Percentiles rank a stretch among this genome's conserved stretches.
Conservation (phyloP, 257 asterid species). For the Solanum medicagineum region DNA sequence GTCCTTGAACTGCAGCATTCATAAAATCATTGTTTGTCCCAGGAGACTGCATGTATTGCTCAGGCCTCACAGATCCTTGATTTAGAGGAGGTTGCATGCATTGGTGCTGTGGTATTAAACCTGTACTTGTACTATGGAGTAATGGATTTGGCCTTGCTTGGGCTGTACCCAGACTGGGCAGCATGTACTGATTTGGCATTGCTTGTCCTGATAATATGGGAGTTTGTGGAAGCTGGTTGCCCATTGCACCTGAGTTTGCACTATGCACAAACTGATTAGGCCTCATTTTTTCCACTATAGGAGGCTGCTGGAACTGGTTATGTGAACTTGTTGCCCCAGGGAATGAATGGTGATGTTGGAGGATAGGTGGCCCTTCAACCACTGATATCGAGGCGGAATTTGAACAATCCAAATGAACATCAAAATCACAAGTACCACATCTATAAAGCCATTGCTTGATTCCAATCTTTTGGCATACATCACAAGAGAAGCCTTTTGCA, state of each 20-base stretch:
- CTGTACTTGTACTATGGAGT: constrained; percentile 1
- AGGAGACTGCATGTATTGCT: neutral
- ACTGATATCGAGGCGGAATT: neutral
- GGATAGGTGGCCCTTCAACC: neutral
- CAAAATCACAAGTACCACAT: constrained; percentile 40
- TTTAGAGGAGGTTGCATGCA: neutral
- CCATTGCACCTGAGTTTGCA: neutral
- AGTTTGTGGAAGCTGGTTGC: neutral
- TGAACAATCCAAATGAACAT: constrained; percentile 44
- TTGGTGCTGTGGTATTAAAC: neutral
- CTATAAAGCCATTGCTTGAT: constrained; percentile 56
- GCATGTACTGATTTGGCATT: constrained; percentile 1
- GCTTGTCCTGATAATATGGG: neutral
- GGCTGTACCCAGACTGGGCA: neutral
- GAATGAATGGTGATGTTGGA: constrained; percentile 11
- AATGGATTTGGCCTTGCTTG: neutral
- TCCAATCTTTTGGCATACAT: constrained; percentile 33
- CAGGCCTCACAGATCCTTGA: neutral
- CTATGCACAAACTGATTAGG: neutral
- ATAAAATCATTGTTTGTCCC: constrained; percentile 4
- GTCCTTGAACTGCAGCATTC: constrained; percentile 23
- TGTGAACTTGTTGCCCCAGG: constrained; percentile 5
- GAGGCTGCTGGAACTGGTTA: constrained; percentile 7
- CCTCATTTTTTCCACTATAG: neutral
- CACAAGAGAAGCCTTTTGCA: constrained; percentile 41